Evolutionary conservation across 352 stramenopile genomes (phyloP), one percentile per base, ranked within the genome.

Genomic region (Phytophthora pini): DNA sequence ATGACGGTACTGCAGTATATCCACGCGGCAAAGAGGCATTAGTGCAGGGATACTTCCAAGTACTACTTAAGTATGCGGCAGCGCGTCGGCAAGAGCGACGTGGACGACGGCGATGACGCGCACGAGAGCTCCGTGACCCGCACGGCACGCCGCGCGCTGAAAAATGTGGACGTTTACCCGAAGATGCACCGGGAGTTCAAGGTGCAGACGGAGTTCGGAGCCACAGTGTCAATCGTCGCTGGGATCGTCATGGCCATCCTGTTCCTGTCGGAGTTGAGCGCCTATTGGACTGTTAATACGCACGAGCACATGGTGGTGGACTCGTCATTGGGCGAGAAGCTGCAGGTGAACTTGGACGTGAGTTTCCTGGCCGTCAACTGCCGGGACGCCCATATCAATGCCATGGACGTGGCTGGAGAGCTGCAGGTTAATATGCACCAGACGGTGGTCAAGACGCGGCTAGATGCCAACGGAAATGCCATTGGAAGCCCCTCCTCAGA

Each of bases 391-490:
- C 96, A 99, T 72, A 77, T 99, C 39, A 98, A 99, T 79, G 94
- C 95, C 4, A 99, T 99, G 90, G 98, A 99, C 75, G 95, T 99
- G 38, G 97, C 97, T 1, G 98, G 98, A 13, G 97, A 99, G 65
- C 91, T 98, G 58, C 97, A 99, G 72, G 80, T 99, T 27, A 89
- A 99, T 67, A 92, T 99, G 70, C 94, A 98, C 64, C 95, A 99
- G 61, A 97, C 90, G 6, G 87, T 99, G 53, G 80, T 92, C 44
- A 99, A 99, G 80, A 93, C 89, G 62, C 84, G 95, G 1, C 62
- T 99, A 17, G 82, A 90, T 48, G 51, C 75, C 1, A 70, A 89
- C 20, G 95, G 94, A 0, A 77, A 75, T n/a, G 51, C 78, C 0
- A 92, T 97, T 32, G 82, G 79, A 13, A 59, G 74, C 2, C 70